phyloP scores from a whole-genome alignment of 2,329 filamentous ascomycete genomes.

The Aulographum hederae region DNA sequence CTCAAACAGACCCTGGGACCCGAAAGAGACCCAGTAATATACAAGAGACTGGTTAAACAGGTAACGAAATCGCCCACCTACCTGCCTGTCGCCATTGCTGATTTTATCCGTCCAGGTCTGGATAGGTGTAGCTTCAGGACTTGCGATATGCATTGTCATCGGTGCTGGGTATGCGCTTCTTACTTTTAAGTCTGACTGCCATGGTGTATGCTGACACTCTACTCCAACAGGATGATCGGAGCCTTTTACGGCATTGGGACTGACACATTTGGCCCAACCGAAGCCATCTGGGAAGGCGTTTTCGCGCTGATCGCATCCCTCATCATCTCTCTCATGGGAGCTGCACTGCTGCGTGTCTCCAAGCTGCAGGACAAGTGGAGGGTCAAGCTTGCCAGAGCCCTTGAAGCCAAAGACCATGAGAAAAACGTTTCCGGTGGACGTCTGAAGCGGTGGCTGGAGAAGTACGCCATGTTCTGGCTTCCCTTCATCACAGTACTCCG shows the following conservation, averaged over 20 bases:
- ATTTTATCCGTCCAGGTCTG: constrained; percentile 34
- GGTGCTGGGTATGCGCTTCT: too few species aligned
- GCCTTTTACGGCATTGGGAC: constrained; percentile 54
- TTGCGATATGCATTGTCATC: constrained; percentile 46
- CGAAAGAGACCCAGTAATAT: constrained; percentile 38
- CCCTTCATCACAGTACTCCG: constrained; percentile 78
- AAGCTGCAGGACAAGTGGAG: constrained; percentile 80
- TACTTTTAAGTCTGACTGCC: neutral
- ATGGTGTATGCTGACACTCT: constrained; percentile 12
- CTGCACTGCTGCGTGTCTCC: constrained; percentile 59
- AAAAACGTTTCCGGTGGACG: constrained; percentile 22
- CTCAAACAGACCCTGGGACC: constrained; percentile 63
- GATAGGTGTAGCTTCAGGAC: constrained; percentile 43
- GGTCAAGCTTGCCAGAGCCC: constrained; percentile 55
- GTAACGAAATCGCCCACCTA: constrained; percentile 15
- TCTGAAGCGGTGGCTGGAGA: constrained; percentile 45
- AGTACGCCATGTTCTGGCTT: constrained; percentile 71
- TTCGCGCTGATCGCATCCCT: constrained; percentile 58
- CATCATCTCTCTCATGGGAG: constrained; percentile 70
- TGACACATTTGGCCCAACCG: constrained; percentile 47
- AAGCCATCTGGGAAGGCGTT: constrained; percentile 66
- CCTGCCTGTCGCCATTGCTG: neutral
- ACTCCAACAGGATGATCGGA: constrained; percentile 54
- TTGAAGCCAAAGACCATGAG: constrained; percentile 35
- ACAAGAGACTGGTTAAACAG: constrained; percentile 51